A percentile compares a stretch with the other conserved stretches of the same genome.
Conservation (phyloP, 208 protist species). For the Acanthamoeba culbertsoni region DNA sequence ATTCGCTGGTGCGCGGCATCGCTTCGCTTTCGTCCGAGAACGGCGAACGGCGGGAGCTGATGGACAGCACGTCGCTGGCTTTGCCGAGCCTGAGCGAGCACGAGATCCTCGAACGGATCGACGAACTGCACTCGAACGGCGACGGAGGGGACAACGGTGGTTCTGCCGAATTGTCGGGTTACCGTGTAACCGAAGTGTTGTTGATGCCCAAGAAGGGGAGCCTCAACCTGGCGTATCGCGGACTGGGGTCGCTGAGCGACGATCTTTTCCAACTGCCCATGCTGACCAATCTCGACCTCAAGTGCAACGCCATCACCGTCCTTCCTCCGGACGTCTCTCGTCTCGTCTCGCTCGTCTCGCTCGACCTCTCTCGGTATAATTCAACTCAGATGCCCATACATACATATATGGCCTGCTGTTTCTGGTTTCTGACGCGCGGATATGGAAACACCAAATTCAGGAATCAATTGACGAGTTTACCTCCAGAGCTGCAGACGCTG, state of each 20-base stretch:
- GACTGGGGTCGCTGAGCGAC: not conserved
- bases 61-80: not conserved
- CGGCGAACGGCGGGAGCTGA: not conserved
- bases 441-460: too few relatives aligned
- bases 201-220: constrained; percentile 21
- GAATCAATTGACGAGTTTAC: not conserved
- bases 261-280: constrained; percentile 41
- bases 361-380: not conserved
- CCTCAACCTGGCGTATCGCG: not conserved
- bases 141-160: not conserved
- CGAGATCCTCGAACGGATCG: not conserved
- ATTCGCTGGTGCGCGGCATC: not conserved
- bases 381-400: too few relatives aligned
- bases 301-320: not conserved
- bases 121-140: not conserved
- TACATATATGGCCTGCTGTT: not conserved
- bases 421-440: not conserved
- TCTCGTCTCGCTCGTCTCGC: not conserved
- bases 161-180: not conserved
- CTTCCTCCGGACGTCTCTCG: not conserved
- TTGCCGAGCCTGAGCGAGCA: not conserved
- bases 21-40: too few relatives aligned
- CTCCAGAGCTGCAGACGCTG: not conserved
- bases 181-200: constrained; percentile 28
- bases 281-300: not conserved